Base-by-base conservation (phyloP, 805 yeast species). In the Yarrowia yakushimensis region DNA sequence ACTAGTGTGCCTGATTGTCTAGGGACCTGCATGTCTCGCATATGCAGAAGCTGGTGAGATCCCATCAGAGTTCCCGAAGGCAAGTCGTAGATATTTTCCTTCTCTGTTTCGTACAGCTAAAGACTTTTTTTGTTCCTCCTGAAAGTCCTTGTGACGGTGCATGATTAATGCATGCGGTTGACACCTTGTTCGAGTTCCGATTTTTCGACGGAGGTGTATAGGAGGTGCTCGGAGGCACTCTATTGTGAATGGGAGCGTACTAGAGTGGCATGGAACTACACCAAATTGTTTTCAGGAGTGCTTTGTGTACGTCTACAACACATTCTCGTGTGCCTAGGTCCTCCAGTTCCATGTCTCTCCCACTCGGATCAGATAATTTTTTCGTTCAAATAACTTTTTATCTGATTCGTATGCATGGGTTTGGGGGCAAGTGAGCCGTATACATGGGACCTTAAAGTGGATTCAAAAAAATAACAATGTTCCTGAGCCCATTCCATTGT, bases 351-450 rank as follows among this genome's bases (percentile, higher is more conserved):
- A 12, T 4, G 12, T 11, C 9, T 11, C 23, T 30, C 54, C 54
- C 20, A 22, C 6, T n/a, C 28, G 55, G 55, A 48, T 48, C 55
- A 31, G 55, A 48, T 48, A 48, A 48, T 20, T 45, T 45, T 45
- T 45, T 28, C n/a, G n/a, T n/a, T n/a, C 20, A 48, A 18, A 17
- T 28, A 20, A 8, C 13, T 30, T 31, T 48, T 48, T 48, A 48
- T 48, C 55, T 20, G 55, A 48, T 48, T 45, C 31, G 39, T 48
- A 48, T 48, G 55, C 55, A 48, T 48, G 55, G n/a, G 55, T 48
- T 48, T 48, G 55, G 39, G 39, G 55, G 55, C 55, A 48, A 48
- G 39, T n/a, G 15, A 31, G 55, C 55, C 55, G 55, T 33, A 10
- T 39, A 20, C n/a, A 30, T 6, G 52, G 30, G 52, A 20, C 20